These are phyloP conservation scores for Vitis labrusca DNA, from an alignment of 164 flowering plant species.

Conservation along the genomic window DNA sequence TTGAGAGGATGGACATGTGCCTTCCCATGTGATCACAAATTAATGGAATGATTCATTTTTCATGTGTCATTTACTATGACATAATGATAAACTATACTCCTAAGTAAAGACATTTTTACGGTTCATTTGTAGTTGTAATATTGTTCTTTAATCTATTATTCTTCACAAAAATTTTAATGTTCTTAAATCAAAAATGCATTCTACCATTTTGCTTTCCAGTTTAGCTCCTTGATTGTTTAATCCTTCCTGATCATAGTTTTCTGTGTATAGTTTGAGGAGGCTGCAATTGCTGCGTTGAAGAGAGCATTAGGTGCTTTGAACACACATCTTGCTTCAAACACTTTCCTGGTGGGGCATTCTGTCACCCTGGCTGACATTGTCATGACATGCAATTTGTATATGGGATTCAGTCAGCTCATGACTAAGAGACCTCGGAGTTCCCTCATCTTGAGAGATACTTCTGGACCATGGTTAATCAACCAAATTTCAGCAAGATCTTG, in stretches of 20 bases:
- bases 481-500: conserved; percentile 62
- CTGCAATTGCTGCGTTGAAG: conserved; percentile 66
- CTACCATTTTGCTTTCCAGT: no score
- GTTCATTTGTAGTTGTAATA: no score
- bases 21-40: no score
- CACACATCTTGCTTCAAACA: conserved; percentile 71
- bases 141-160: no score
- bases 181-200: no score
- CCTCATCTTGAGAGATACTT: conserved; percentile 97
- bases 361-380: conserved; percentile 60
- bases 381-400: conserved; percentile 57
- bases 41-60: no score
- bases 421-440: conserved; percentile 79
- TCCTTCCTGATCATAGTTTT: neutral
- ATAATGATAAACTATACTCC: no score
- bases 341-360: conserved; percentile 53
- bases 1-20: no score
- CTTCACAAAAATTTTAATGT: no score
- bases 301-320: conserved; percentile 75
- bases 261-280: conserved; percentile 62
- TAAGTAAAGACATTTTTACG: no score
- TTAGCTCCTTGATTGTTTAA: neutral
- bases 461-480: conserved; percentile 96
- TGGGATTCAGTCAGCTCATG: neutral
- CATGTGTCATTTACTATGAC: no score